Evolutionary conservation across 352 stramenopile species (phyloP), one percentile per base, ranked within the genome.

Genomic region (Phytophthora multivora): DNA sequence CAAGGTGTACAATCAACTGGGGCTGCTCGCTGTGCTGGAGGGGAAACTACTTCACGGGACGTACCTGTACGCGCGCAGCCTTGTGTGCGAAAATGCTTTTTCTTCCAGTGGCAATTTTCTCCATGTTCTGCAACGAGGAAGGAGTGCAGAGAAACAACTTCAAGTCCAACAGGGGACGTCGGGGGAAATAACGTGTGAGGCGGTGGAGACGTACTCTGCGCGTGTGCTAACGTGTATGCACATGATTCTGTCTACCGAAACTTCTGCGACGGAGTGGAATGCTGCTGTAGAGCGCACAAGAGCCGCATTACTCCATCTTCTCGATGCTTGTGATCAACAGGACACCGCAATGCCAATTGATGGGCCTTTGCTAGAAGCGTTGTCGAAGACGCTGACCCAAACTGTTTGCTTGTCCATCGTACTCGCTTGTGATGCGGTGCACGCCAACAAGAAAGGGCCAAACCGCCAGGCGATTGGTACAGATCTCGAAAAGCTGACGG

Each of bases 1-100:
- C 0, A 86, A 85, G 51, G 77, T 79, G 30, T 88, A 81, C 67
- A 88, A 88, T 59, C 79, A 88, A 46, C 54, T 88, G 33, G 79
- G 77, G 19, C 43, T 88, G 2, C 33, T 86, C 13, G 69, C 79
- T 23, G 56, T 77, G n/a, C 50, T 68, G 12, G 50, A 81, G 25
- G 50, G 52, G 0, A 67, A 83, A 11, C 36, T 63, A 5, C 25
- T 87, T 10, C 48, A 77, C 18, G 66, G 75, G 0, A 63, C 73
- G 5, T 88, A 85, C 36, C 7, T 85, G 25, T 86, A 86, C 54
- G 63, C 63, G 11, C 66, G 79, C 5, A 83, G 75, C 16, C 41
- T 85, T 3, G 69, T 66, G 41, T 80, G 75, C 16, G 67, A 77
- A 16, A 67, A 46, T 13, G 73, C 77, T 10, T 86, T 88, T 56